These are phyloP conservation scores for Pulveroboletus sp. DNA, from an alignment of 768 basidiomycete genomes.

Conservation along the genomic window DNA sequence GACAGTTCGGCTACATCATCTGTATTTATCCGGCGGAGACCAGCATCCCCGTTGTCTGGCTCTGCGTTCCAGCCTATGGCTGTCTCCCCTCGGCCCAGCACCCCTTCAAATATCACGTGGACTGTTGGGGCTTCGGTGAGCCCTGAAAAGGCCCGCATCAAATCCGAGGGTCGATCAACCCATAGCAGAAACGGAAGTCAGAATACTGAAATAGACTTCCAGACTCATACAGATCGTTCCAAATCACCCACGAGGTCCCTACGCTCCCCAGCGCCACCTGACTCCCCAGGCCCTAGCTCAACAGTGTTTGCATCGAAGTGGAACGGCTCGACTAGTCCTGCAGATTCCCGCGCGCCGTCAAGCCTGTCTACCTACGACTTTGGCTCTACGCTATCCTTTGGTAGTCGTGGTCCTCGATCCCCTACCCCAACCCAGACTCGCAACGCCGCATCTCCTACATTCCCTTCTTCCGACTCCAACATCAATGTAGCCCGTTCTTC, in stretches of 20 bases:
- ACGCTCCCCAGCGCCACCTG: conserved; percentile 55
- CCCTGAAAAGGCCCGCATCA: conserved; percentile 31
- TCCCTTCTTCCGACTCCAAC: conserved; percentile 33
- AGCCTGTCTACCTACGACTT: conserved; percentile 48
- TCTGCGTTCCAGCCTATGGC: conserved; percentile 58
- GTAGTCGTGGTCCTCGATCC: conserved; percentile 47
- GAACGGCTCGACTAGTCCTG: conserved; percentile 32
- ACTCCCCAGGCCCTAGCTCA: conserved; percentile 50
- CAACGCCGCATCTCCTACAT: conserved; percentile 47
- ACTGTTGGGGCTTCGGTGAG: conserved; percentile 36
- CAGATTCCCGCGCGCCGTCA: conserved; percentile 42
- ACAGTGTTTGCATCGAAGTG: conserved; percentile 16
- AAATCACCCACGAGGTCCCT: conserved; percentile 45
- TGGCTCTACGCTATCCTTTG: conserved; percentile 41
- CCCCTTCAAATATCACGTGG: conserved; percentile 81
- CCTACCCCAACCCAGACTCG: conserved; percentile 68
- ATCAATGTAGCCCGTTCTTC: conserved; percentile 49
- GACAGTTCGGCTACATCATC: conserved; percentile 51
- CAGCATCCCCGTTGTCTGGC: conserved; percentile 67
- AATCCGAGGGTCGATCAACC: conserved; percentile 25
- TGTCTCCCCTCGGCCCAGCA: conserved; percentile 47
- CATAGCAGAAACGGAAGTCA: conserved; percentile 62
- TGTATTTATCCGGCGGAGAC: conserved; percentile 53
- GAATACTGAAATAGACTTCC: conserved; percentile 36
- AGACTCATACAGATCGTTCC: conserved; percentile 31